Evolutionary conservation across 2,329 filamentous ascomycete species (phyloP), one percentile per base, ranked within the genome.

Genomic region (Nemania sp.): DNA sequence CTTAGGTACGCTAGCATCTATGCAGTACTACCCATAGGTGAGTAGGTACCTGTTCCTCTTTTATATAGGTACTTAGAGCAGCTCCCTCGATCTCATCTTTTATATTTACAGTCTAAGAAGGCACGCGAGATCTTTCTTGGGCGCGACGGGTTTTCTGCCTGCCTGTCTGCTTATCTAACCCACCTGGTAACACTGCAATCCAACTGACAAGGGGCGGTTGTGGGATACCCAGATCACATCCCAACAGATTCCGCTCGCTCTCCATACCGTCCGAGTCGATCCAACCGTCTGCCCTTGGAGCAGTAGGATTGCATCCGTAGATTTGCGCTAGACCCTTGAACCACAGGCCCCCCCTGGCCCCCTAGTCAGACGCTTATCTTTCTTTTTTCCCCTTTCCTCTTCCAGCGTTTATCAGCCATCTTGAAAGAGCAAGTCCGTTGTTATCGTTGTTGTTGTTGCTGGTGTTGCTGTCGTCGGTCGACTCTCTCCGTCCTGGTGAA

Each of bases 281-380:
- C 62, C 66, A 52, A 54, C 52, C 51, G 41, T 51, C 57, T 22
- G 32, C 27, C 18, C n/a, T 41, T 43, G 55, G 35, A 69, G 56
- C 32, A 13, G 59, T 41, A 67, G 66, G 66, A 69, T 70, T 64
- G 60, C 63, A 67, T 69, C 60, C 63, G 51, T 63, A 64, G 57
- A 62, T 54, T 66, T 70, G 32, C 32, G 32, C 32, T 35, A 62
- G 70, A 69, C 67, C 68, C 70, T 68, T 27, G 70, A 70, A 66
- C 67, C 58, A 65, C 61, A 60, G 64, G 41, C 57, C 64, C 67
- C 58, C 65, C 41, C 18, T 2, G 41, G 2, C 58, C 45, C 63
- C 64, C 65, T 56, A 56, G 64, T 59, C 65, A 57, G 62, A 64
- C 65, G 68, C 67, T 68, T 72, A 68, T 72, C 70, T 68, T 58